Conservation (phyloP, 106 monocot genomes). For the Dioscorea alata region DNA sequence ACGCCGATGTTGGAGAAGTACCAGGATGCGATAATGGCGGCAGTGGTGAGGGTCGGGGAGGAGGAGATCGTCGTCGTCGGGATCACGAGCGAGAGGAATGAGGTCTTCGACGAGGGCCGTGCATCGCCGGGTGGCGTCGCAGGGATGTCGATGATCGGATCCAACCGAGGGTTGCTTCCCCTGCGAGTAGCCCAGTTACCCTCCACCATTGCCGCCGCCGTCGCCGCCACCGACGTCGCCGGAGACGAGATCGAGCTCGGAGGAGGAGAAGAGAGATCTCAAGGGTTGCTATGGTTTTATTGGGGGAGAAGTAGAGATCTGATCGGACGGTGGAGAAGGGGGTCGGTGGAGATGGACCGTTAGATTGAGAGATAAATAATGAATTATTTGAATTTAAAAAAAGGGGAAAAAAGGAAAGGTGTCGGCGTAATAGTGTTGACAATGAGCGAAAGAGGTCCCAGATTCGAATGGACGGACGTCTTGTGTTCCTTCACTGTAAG, state of each 20-base stretch:
- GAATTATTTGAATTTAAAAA: neutral
- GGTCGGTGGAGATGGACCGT: neutral
- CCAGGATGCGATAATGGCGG: slow-evolving; percentile 11
- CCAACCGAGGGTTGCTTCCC: slow-evolving; percentile 13
- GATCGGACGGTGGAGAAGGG: slow-evolving; percentile 1
- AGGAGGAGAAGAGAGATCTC: slow-evolving; percentile 3
- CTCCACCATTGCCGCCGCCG: slow-evolving; percentile 10
- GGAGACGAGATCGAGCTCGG: neutral
- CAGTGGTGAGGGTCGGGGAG: slow-evolving; percentile 6
- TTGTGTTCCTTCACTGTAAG: too few relatives aligned
- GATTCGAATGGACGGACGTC: too few relatives aligned
- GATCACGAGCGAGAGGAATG: neutral
- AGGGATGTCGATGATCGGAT: slow-evolving; percentile 14
- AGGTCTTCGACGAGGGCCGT: neutral
- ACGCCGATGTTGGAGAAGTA: slow-evolving; percentile 19
- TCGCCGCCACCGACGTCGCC: too few relatives aligned
- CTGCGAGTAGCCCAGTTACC: slow-evolving; percentile 1
- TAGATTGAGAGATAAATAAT: neutral
- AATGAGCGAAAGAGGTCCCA: too few relatives aligned
- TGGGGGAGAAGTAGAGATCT: neutral
- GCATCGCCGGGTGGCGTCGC: slow-evolving; percentile 10
- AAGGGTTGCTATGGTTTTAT: neutral
- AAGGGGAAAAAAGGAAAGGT: neutral
- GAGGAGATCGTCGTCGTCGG: neutral
- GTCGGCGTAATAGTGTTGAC: too few relatives aligned